A percentile compares a stretch with the other conserved stretches of the same genome.
These are phyloP conservation scores for Coniochaeta pulveracea DNA, from an alignment of 2,329 filamentous ascomycete genomes.

Conservation along the genomic window DNA sequence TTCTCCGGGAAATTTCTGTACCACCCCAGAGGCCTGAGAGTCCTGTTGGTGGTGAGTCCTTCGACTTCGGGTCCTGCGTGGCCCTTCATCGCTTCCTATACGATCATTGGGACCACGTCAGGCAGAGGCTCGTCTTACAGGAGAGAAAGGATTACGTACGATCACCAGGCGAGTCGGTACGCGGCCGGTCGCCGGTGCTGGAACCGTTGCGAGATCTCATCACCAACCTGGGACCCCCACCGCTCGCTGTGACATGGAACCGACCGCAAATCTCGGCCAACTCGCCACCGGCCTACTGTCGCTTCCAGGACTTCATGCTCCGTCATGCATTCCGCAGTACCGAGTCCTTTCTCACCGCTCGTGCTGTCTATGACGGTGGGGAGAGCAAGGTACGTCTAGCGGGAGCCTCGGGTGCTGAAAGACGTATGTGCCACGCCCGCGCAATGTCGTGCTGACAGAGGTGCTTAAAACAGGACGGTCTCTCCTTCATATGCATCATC, in stretches of 20 bases:
- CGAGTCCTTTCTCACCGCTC: constrained; percentile 51
- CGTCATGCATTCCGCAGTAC: constrained; percentile 54
- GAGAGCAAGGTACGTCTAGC: constrained; percentile 45
- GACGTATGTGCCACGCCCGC: neutral
- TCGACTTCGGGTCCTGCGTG: constrained; percentile 62
- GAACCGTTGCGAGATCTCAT: constrained; percentile 52
- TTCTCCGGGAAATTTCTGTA: constrained; percentile 57
- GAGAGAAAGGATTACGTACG: constrained; percentile 46
- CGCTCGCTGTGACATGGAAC: constrained; percentile 59
- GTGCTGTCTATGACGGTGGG: constrained; percentile 59
- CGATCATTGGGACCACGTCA: constrained; percentile 60
- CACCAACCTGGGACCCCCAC: constrained; percentile 54
- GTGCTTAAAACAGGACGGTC: constrained; percentile 37
- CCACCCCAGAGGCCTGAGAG: constrained; percentile 34
- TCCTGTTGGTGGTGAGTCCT: constrained; percentile 34
- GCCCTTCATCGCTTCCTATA: constrained; percentile 58
- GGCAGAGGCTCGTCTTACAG: constrained; percentile 49
- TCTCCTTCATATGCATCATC: constrained; percentile 59
- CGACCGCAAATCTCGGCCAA: constrained; percentile 54
- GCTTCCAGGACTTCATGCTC: constrained; percentile 64
- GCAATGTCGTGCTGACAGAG: constrained; percentile 2
- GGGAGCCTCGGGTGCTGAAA: neutral
- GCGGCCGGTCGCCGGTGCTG: constrained; percentile 43
- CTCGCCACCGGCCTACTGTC: constrained; percentile 50
- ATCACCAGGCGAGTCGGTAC: constrained; percentile 39